phyloP scores from a whole-genome alignment of 352 stramenopile genomes.

The Pythium coloratum region DNA sequence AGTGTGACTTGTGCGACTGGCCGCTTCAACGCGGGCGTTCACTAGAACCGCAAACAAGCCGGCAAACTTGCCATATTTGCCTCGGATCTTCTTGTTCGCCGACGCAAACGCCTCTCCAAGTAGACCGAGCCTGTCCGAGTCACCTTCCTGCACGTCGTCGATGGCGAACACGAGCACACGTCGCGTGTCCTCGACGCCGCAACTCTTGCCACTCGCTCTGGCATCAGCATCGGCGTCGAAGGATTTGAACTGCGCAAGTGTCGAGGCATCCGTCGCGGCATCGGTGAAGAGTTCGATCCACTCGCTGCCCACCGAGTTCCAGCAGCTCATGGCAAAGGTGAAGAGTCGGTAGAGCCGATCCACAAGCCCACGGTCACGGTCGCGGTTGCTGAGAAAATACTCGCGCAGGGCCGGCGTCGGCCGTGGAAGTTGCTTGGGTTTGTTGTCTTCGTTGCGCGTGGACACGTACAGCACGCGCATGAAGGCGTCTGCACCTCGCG shows the following conservation, averaged over 20 bases:
- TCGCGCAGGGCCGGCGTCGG: neutral
- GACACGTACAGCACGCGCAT: conserved; percentile 7
- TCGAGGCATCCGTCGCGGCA: too few species aligned
- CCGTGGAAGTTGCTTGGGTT: neutral
- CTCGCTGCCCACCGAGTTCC: neutral
- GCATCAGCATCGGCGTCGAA: neutral
- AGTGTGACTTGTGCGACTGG: neutral
- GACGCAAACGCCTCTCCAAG: too few species aligned
- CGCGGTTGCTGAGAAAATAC: neutral
- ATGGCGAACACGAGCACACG: conserved; percentile 3
- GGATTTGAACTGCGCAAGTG: too few species aligned
- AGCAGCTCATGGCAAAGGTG: neutral
- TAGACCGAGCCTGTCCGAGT: too few species aligned
- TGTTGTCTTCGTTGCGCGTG: neutral
- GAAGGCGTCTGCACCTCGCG: neutral
- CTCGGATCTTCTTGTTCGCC: conserved; percentile 1
- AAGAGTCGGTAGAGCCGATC: neutral
- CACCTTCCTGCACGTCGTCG: too few species aligned
- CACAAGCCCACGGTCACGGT: neutral
- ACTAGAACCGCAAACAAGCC: conserved; percentile 41
- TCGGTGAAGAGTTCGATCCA: neutral
- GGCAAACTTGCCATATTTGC: neutral
- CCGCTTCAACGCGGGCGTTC: conserved; percentile 11
- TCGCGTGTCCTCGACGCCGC: too few species aligned
- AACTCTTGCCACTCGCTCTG: too few species aligned